phyloP scores from a whole-genome alignment of 2,329 filamentous ascomycete genomes.

The Alternaria viburni region DNA sequence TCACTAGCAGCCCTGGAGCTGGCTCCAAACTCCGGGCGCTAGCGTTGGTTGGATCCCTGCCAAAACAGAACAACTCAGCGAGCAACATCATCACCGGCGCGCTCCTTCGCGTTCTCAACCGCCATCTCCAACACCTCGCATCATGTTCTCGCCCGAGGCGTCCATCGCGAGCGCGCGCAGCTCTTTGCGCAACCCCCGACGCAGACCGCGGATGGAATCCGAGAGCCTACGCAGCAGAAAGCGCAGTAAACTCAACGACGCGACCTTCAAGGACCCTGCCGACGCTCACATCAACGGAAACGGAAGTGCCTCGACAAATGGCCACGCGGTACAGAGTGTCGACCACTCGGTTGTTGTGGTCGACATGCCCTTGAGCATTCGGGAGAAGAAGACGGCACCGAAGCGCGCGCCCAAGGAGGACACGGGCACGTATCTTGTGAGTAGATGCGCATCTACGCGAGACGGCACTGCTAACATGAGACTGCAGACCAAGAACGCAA shows the following conservation, averaged over 20 bases:
- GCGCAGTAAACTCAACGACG: slow-evolving; percentile 55
- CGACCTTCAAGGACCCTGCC: slow-evolving; percentile 43
- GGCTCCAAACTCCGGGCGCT: background rate
- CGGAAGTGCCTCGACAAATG: slow-evolving; percentile 39
- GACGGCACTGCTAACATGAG: slow-evolving; percentile 8
- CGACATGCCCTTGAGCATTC: slow-evolving; percentile 45
- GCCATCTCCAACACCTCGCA: slow-evolving; percentile 11
- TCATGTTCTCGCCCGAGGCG: slow-evolving; percentile 51
- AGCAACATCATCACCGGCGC: slow-evolving; percentile 30
- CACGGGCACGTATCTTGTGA: slow-evolving; percentile 69
- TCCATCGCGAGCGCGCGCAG: slow-evolving; percentile 45
- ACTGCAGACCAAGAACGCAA: slow-evolving; percentile 76
- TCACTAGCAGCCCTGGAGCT: no score
- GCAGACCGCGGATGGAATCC: slow-evolving; percentile 53
- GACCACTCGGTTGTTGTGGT: slow-evolving; percentile 41
- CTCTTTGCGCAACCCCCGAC: slow-evolving; percentile 54
- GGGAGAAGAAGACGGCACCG: slow-evolving; percentile 46
- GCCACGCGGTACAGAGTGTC: slow-evolving; percentile 35
- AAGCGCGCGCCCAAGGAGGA: slow-evolving; percentile 71
- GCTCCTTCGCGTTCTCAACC: slow-evolving; percentile 37
- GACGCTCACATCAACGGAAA: slow-evolving; percentile 43
- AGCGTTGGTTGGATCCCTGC: background rate
- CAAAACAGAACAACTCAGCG: background rate
- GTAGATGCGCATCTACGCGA: slow-evolving; percentile 22
- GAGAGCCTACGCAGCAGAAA: slow-evolving; percentile 52